A percentile compares a stretch with the other conserved stretches of the same genome.
These are phyloP conservation scores for Pestalotiopsis sp. DNA, from an alignment of 2,329 filamentous ascomycete genomes.

Conservation along the genomic window DNA sequence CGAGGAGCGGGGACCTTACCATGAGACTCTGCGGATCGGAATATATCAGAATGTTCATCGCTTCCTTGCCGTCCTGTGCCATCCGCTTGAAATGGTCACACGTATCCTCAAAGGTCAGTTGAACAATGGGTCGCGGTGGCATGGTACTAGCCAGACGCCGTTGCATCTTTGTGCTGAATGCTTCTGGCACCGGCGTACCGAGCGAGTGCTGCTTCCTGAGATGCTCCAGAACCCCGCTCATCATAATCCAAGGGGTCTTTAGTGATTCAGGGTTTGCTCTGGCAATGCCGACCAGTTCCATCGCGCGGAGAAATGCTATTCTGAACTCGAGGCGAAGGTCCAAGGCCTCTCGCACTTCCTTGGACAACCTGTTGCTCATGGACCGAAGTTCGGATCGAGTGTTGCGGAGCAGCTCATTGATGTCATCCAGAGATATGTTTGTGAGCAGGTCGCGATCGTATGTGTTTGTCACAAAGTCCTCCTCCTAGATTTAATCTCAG, in stretches of 20 bases:
- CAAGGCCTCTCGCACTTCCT: conserved; percentile 56
- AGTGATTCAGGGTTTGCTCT: conserved; percentile 45
- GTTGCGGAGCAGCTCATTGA: conserved; percentile 53
- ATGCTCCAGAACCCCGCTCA: conserved; percentile 49
- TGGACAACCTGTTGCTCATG: conserved; percentile 22
- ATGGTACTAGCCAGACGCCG: conserved; percentile 91
- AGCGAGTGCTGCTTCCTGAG: conserved; percentile 64
- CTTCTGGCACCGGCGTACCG: conserved; percentile 68
- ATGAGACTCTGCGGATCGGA: conserved; percentile 69
- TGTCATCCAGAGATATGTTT: conserved; percentile 57
- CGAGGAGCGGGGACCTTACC: conserved; percentile 46
- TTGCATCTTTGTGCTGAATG: conserved; percentile 90
- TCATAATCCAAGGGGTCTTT: conserved; percentile 53
- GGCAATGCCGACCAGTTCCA: conserved; percentile 48
- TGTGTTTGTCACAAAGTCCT: conserved; percentile 93
- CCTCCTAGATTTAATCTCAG: conserved; percentile 62
- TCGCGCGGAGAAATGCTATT: conserved; percentile 59
- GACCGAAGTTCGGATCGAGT: conserved; percentile 39
- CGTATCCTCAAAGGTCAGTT: conserved; percentile 73
- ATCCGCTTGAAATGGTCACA: conserved; percentile 69
- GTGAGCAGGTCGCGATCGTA: conserved; percentile 80
- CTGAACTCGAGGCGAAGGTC: conserved; percentile 67
- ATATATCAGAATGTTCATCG: conserved; percentile 68
- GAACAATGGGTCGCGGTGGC: conserved; percentile 86
- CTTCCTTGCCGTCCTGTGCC: conserved; percentile 71